Conservation (phyloP, 495 filamentous ascomycete genomes). For the Talaromyces adpressus region DNA sequence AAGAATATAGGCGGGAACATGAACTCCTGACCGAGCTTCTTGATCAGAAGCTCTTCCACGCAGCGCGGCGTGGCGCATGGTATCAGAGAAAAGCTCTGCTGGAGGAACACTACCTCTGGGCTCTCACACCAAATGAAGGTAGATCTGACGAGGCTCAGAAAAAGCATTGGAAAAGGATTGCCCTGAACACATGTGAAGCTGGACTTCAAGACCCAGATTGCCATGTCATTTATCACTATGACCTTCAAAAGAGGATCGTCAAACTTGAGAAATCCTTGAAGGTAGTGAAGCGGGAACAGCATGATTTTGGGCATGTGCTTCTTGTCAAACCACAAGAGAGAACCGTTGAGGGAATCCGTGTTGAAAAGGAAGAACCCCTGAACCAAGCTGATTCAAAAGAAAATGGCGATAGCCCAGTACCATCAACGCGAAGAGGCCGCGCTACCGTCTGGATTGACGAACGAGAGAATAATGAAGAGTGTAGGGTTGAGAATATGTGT, state of each 20-base stretch:
- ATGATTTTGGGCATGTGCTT: constrained; percentile 83
- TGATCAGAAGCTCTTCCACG: constrained; percentile 74
- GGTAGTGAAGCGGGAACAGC: constrained; percentile 78
- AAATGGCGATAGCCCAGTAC: constrained; percentile 19
- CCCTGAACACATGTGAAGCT: constrained; percentile 75
- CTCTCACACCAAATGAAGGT: constrained; percentile 42
- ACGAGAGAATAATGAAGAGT: constrained; percentile 58
- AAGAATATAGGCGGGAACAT: constrained; percentile 73
- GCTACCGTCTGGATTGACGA: constrained; percentile 89
- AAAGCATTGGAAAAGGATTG: constrained; percentile 76
- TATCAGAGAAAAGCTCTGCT: constrained; percentile 92
- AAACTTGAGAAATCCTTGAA: constrained; percentile 84
- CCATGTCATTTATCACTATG: constrained; percentile 88
- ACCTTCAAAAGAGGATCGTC: constrained; percentile 82
- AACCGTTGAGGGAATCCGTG: constrained; percentile 64
- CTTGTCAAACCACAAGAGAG: constrained; percentile 69
- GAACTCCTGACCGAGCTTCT: constrained; percentile 69
- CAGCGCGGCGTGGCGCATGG: constrained; percentile 80
- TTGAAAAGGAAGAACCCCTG: constrained; percentile 49
- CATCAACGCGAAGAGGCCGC: constrained; percentile 40
- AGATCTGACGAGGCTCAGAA: constrained; percentile 57
- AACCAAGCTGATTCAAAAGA: constrained; percentile 12
- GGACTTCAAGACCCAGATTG: constrained; percentile 83
- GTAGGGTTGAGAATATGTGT: constrained; percentile 88
- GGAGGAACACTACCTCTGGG: constrained; percentile 91